Conservation (phyloP, 148 eudicot genomes). For the Fagopyrum tataricum region DNA sequence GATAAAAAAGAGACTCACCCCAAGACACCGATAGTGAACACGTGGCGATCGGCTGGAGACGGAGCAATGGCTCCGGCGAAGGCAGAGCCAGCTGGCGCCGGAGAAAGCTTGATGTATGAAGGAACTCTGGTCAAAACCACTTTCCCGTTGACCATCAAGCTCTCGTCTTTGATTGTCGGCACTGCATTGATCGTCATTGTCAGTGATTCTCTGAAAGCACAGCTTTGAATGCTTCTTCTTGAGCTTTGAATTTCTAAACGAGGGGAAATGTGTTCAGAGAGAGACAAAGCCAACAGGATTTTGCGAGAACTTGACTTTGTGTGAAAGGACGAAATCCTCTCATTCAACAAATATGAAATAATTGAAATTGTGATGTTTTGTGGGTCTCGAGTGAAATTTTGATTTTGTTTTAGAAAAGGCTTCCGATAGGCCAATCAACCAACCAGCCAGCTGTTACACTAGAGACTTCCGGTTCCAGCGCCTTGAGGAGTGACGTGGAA, state of each 20-base stretch:
- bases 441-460: too few relatives aligned
- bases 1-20: conserved; percentile 17
- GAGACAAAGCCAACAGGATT: too few relatives aligned
- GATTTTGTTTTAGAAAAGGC: too few relatives aligned
- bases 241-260: not conserved
- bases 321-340: too few relatives aligned
- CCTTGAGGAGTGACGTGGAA: too few relatives aligned
- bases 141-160: conserved; percentile 30
- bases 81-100: conserved; percentile 21
- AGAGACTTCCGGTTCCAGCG: too few relatives aligned
- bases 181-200: conserved; percentile 21
- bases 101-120: conserved; percentile 21
- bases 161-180: conserved; percentile 16
- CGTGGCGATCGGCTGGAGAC: conserved; percentile 24
- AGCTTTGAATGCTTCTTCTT: not conserved
- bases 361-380: too few relatives aligned
- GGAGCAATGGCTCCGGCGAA: conserved; percentile 29
- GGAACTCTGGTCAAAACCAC: conserved; percentile 30
- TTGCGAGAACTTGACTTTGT: too few relatives aligned
- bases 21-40: conserved; percentile 28
- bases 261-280: too few relatives aligned
- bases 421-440: too few relatives aligned
- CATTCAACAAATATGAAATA: too few relatives aligned
- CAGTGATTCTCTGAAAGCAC: not conserved
- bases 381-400: too few relatives aligned